Conservation (phyloP, 495 filamentous ascomycete species). For the Tetracladium setigerum region DNA sequence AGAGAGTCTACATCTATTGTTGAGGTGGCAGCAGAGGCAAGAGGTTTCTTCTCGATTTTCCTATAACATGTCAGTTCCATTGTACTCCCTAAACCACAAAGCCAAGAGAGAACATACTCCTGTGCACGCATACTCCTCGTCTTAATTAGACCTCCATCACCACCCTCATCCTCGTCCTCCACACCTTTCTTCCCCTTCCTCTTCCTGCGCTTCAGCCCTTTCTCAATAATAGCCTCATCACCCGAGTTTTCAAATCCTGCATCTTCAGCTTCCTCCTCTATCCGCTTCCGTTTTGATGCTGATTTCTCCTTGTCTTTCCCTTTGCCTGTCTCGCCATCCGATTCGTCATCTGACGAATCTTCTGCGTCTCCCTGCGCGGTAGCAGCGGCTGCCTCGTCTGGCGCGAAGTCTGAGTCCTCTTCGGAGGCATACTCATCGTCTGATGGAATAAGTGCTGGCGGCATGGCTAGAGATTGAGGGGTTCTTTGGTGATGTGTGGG, state of each 20-base stretch:
- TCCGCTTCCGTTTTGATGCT: constrained; percentile 29
- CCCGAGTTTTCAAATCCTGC: constrained; percentile 55
- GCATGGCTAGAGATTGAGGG: constrained; percentile 16
- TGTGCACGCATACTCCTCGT: constrained; percentile 64
- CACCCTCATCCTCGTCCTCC: constrained; percentile 51
- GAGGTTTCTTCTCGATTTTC: constrained; percentile 51
- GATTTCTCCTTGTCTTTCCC: constrained; percentile 9
- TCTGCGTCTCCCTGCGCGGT: constrained; percentile 34
- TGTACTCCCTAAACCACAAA: neutral
- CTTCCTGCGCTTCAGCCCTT: constrained; percentile 48
- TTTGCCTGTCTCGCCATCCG: constrained; percentile 30
- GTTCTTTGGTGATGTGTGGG: too few relatives aligned
- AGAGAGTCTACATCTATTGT: constrained; percentile 86
- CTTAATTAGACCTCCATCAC: constrained; percentile 74
- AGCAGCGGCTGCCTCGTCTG: constrained; percentile 39
- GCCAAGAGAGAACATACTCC: constrained; percentile 30
- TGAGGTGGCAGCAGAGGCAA: constrained; percentile 55
- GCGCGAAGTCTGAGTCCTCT: constrained; percentile 70
- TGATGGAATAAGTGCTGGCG: constrained; percentile 17
- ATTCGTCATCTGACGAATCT: constrained; percentile 29
- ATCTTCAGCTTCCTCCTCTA: constrained; percentile 33
- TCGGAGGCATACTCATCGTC: constrained; percentile 57
- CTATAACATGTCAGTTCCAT: constrained; percentile 28
- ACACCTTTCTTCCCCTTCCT: constrained; percentile 42
- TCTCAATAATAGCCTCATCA: constrained; percentile 68